These are phyloP conservation scores for Podospora bellae-mahoneyi DNA, from an alignment of 495 filamentous ascomycete genomes.

Conservation along the genomic window DNA sequence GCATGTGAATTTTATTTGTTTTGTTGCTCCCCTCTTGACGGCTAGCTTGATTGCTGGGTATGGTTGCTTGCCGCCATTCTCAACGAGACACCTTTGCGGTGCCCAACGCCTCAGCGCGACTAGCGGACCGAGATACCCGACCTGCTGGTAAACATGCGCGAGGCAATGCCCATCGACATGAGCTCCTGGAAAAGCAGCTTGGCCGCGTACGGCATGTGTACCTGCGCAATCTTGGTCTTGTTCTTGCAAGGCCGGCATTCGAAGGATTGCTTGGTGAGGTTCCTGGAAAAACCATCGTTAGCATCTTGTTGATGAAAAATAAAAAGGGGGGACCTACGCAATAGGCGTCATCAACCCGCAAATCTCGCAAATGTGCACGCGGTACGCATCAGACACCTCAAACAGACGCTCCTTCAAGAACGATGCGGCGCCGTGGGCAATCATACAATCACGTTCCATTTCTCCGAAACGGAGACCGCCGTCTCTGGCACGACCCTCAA, in stretches of 20 bases:
- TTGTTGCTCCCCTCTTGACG: not conserved
- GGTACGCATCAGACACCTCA: conserved; percentile 96
- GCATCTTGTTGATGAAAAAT: conserved; percentile 11
- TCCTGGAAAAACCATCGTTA: conserved; percentile 53
- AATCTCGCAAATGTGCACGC: conserved; percentile 97
- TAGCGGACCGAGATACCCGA: conserved; percentile 68
- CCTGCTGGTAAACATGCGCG: conserved; percentile 89
- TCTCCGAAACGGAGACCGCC: conserved; percentile 99
- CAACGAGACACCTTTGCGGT: not conserved
- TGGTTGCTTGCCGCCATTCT: not conserved
- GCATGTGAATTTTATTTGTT: not conserved
- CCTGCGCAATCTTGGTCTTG: conserved; percentile 95
- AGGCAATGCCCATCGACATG: conserved; percentile 95
- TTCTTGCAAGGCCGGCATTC: conserved; percentile 97
- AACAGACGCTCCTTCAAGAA: conserved; percentile 98
- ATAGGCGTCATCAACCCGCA: conserved; percentile 98
- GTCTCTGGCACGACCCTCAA: conserved; percentile 95
- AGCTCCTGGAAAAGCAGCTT: conserved; percentile 99
- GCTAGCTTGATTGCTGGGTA: not conserved
- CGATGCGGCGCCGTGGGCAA: conserved; percentile 90
- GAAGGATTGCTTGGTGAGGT: conserved; percentile 88
- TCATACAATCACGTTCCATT: conserved; percentile 99
- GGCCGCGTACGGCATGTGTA: conserved; percentile 95
- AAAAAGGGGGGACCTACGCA: conserved; percentile 66
- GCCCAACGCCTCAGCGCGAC: not conserved